Base-by-base conservation (phyloP, 352 stramenopile genomes). In the Globisporangium apiculatum region DNA sequence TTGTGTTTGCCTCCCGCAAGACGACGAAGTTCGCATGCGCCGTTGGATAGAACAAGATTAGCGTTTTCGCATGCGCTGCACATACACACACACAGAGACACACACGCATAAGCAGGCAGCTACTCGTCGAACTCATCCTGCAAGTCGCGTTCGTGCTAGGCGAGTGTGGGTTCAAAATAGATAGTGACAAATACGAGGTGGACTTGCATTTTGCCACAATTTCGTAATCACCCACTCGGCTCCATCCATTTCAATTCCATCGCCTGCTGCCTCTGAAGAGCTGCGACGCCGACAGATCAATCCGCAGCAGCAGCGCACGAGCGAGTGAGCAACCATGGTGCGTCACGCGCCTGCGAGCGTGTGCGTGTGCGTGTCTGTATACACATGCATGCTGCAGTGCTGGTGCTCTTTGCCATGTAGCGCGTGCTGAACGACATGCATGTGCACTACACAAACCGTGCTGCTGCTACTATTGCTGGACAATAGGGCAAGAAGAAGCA, bases 401-500 rank as follows among this genome's bases (percentile, higher is more conserved):
- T 31, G 24, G 24, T 31, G 24, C 24, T 31, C 2, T 31, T 31
- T 31, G 24, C 24, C 24, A 31, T 31, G 24, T 31, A 31, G 24
- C 24, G 24, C 24, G 24, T 31, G 24, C 24, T 31, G 24, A 31
- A 31, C 24, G 24, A 31, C 24, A 31, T 31, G 24, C 24, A 31
- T 31, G 24, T 3, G 24, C 24, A 31, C 24, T 31, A 31, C 24
- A 31, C 24, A 31, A 31, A 31, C 24, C 24, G 24, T 31, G 24
- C 24, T 31, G 24, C 24, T 31, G 24, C 1, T 31, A 31, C 24
- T 31, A 31, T 31, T 42, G 4, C 38, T 8, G 7, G 38, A 12
- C 38, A 42, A 49, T 48, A 84, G 74, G 74, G 60, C 40, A 74
- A 74, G 41, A 94, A 94, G 69, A 90, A 91, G 62, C 75, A 83